Base-by-base conservation (phyloP, 2,329 filamentous ascomycete species). In the Hypoxylon sp. region DNA sequence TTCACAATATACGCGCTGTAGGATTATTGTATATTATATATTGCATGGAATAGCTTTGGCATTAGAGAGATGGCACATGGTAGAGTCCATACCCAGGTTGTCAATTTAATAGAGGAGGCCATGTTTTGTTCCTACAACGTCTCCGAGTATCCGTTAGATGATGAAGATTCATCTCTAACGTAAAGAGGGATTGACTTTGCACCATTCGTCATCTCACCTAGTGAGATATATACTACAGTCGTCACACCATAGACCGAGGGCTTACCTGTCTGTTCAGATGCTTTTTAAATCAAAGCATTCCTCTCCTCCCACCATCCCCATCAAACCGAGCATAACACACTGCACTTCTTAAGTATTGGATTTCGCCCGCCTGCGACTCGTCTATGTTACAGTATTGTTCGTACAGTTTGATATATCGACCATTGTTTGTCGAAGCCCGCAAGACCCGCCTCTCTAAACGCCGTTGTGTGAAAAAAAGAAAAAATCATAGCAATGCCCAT, bases 401-500 rank as follows among this genome's bases (percentile, higher is more conserved):
- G n/a, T 44, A 53, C 30, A 26, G 32, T 53, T 4, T 26, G 24
- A 26, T 7, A 26, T 37, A 11, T 37, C 39, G 11, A 15, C 63
- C 28, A 74, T 75, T 44, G 44, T 44, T 24, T 4, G 24, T n/a
- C 30, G 57, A 34, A 22, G 47, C 24, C 26, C 30, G 39, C 24
- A 15, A 58, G 28, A 13, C 24, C 24, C 24, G 4, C 24, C 24
- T 26, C 20, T 57, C 30, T 32, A 26, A 64, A 59, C 60, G 67
- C 59, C 66, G n/a, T 48, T 26, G 24, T 26, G 24, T 26, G 24
- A 26, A 26, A 26, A 26, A 26, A 26, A 26, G 48, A 49, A 22
- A 48, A 37, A 56, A 67, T 47, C 64, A 65, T 57, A 63, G 54
- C 59, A 62, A 58, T 69, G 24, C n/a, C n/a, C n/a, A n/a, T n/a